phyloP scores from a whole-genome alignment of 495 filamentous ascomycete species.

The Daldinia loculata region DNA sequence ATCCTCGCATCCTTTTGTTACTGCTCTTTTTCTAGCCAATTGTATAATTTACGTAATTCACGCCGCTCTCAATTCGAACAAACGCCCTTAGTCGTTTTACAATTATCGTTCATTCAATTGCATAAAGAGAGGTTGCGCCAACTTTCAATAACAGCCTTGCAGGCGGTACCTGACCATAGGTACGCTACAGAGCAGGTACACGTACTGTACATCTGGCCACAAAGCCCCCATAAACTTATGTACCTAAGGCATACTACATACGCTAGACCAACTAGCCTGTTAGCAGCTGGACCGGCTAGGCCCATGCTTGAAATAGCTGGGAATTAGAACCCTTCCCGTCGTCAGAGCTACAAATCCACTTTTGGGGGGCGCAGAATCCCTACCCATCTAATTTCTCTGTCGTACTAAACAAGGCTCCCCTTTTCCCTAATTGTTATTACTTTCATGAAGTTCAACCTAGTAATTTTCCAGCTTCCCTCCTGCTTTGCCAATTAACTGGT shows the following conservation, averaged over 20 bases:
- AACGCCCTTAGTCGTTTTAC: conserved; percentile 3
- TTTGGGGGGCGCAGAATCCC: conserved; percentile 46
- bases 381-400: conserved; percentile 48
- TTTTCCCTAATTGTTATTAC: conserved; percentile 49
- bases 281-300: conserved; percentile 25
- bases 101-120: conserved; percentile 18
- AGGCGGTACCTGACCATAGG: conserved; percentile 21
- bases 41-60: conserved; percentile 17
- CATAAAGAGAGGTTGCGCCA: conserved; percentile 29
- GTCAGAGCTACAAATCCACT: conserved; percentile 43
- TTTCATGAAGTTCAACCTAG: conserved; percentile 46
- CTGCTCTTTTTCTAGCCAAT: conserved; percentile 6
- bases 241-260: background rate
- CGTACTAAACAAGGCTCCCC: conserved; percentile 51
- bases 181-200: conserved; percentile 8
- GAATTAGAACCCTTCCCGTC: conserved; percentile 42
- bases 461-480: conserved; percentile 46
- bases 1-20: conserved; percentile 28
- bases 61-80: conserved; percentile 11
- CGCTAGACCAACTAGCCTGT: conserved; percentile 9
- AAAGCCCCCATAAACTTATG: conserved; percentile 10
- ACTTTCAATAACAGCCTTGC: conserved; percentile 25
- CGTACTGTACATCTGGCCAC: conserved; percentile 23
- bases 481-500: conserved; percentile 34
- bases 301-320: conserved; percentile 37